Evolutionary conservation across 2,329 filamentous ascomycete species (phyloP).

Genomic region (Aspergillus sp.): DNA sequence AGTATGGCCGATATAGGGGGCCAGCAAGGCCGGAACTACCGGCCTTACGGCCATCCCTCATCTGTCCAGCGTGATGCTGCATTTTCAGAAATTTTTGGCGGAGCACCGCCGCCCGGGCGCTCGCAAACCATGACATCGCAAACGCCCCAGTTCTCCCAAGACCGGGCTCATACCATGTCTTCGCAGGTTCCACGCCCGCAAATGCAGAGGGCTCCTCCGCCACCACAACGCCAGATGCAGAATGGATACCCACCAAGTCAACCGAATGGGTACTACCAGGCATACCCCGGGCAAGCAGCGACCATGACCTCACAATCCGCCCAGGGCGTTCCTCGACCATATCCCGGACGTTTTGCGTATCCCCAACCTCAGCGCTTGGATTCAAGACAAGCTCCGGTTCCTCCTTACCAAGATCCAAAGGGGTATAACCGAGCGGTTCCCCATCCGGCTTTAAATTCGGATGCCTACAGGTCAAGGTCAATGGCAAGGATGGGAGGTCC

Average conservation of each 20-base stretch:
- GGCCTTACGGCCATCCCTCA: conserved; percentile 55
- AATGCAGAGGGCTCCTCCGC: conserved; percentile 42
- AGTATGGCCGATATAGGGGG: conserved; percentile 64
- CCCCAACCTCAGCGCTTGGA: conserved; percentile 71
- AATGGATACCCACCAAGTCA: conserved; percentile 42
- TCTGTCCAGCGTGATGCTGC: conserved; percentile 82
- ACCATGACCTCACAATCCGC: conserved; percentile 48
- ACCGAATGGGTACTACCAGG: conserved; percentile 41
- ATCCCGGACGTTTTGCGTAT: conserved; percentile 68
- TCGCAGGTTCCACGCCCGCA: conserved; percentile 50
- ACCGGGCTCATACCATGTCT: conserved; percentile 78
- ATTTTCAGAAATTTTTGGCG: conserved; percentile 94
- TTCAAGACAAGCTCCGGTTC: conserved; percentile 52
- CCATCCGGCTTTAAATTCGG: conserved; percentile 74
- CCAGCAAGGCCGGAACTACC: conserved; percentile 62
- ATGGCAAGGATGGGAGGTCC: conserved; percentile 76
- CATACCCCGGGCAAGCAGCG: conserved; percentile 34
- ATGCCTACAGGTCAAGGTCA: conserved; percentile 89
- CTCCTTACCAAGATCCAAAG: conserved; percentile 60
- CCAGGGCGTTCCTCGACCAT: conserved; percentile 62
- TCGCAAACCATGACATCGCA: conserved; percentile 95
- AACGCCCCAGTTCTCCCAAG: conserved; percentile 60
- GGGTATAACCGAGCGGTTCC: conserved; percentile 58
- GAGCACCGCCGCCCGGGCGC: conserved; percentile 78
- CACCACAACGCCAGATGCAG: conserved; percentile 45